These are phyloP conservation scores for Cladosporium sphaerospermum DNA, from an alignment of 2,329 filamentous ascomycete species.

Conservation along the genomic window DNA sequence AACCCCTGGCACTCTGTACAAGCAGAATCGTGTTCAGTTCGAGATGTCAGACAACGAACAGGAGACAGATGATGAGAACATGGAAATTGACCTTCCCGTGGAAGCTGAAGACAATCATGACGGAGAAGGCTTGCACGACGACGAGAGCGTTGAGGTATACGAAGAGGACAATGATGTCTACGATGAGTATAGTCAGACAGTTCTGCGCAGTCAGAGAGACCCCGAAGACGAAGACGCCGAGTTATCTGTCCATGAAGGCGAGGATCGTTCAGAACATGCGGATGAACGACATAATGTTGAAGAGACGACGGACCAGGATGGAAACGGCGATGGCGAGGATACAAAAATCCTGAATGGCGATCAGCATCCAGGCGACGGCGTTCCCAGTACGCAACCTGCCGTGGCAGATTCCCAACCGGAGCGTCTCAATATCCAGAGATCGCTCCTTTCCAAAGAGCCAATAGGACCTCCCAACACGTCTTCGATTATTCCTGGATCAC, in stretches of 20 bases:
- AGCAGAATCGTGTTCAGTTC: conserved; percentile 15
- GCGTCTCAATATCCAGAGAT: conserved; percentile 22
- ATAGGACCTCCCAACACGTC: conserved; percentile 27
- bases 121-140: conserved; percentile 12
- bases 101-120: conserved; percentile 12
- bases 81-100: conserved; percentile 14
- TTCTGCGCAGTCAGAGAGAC: conserved; percentile 27
- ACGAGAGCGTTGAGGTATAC: conserved; percentile 9
- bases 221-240: conserved; percentile 17
- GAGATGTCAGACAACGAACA: conserved; percentile 19
- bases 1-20: conserved; percentile 26
- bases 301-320: background rate
- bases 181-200: conserved; percentile 35
- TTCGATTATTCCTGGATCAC: conserved; percentile 31
- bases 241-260: background rate
- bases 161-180: conserved; percentile 24
- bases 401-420: conserved; percentile 43
- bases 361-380: background rate
- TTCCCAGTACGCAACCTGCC: conserved; percentile 18
- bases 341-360: background rate
- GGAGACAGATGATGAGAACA: conserved; percentile 13
- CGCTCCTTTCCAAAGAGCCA: conserved; percentile 25
- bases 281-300: background rate
- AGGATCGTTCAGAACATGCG: background rate
- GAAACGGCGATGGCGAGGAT: background rate